Evolutionary conservation across 192 early-diverging fungal genomes (phyloP).

Genomic region (Cetraspora pellucida): DNA sequence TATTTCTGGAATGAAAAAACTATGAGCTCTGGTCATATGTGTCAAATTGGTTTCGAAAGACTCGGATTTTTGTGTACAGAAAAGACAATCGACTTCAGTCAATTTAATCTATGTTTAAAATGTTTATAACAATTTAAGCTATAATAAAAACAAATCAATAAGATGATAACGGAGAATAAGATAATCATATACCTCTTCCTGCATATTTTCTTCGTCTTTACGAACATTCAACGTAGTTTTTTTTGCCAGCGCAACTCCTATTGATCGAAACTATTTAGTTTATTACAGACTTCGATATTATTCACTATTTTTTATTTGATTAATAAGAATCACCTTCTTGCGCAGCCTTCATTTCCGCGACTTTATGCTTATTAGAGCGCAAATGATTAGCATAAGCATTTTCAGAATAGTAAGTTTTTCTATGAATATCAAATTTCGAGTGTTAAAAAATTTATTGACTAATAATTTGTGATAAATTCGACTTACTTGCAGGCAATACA

Average conservation of each 20-base stretch:
- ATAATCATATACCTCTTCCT: neutral
- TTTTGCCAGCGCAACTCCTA: too few relatives aligned
- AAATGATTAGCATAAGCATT: constrained; percentile 90
- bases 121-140: constrained; percentile 64
- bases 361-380: constrained; percentile 94
- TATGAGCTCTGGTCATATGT: constrained; percentile 91
- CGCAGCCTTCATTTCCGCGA: constrained; percentile 56
- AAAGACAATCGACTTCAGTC: constrained; percentile 81
- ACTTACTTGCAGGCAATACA: constrained; percentile 42
- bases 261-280: too few relatives aligned
- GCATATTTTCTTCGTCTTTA: too few relatives aligned
- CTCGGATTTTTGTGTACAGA: constrained; percentile 74
- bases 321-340: constrained; percentile 8
- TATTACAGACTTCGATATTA: too few relatives aligned
- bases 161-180: neutral
- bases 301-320: too few relatives aligned
- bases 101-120: constrained; percentile 68
- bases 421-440: constrained; percentile 40
- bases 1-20: constrained; percentile 96
- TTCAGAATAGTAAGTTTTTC: constrained; percentile 74
- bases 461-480: neutral
- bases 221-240: too few relatives aligned
- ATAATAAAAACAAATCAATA: neutral
- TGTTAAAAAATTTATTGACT: too few relatives aligned
- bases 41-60: constrained; percentile 76